Conservation (phyloP, 345 rosid genomes). For the Eutrema yunnanense region DNA sequence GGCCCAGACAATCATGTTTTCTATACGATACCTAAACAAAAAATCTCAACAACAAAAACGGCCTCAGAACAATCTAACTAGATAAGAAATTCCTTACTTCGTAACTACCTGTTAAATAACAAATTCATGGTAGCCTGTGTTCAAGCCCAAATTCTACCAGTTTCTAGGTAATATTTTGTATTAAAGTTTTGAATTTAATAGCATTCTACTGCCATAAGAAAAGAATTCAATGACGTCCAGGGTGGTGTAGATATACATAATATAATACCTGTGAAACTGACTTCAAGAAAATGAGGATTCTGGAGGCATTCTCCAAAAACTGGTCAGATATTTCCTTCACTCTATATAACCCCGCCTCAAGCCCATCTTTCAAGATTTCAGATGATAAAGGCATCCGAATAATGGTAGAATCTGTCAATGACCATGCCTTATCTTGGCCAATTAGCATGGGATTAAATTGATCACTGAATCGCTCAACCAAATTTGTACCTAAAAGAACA, state of each 20-base stretch:
- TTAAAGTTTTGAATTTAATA: background rate
- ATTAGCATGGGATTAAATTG: conserved; percentile 83
- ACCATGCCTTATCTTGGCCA: conserved; percentile 66
- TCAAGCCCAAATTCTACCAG: conserved; percentile 1
- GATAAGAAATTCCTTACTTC: background rate
- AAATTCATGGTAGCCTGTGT: background rate
- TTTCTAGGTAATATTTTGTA: background rate
- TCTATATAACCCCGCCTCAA: conserved; percentile 57
- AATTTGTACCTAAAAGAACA: conserved; percentile 65
- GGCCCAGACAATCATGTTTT: conserved; percentile 9
- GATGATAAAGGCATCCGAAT: conserved; percentile 89
- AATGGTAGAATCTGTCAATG: conserved; percentile 63
- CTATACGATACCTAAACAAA: conserved; percentile 3
- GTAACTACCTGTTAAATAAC: background rate
- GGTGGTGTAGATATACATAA: background rate
- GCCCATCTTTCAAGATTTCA: conserved; percentile 69
- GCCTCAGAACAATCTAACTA: background rate
- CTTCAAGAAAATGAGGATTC: conserved; percentile 68
- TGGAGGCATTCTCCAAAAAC: conserved; percentile 70
- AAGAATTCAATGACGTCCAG: background rate
- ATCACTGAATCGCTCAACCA: conserved; percentile 72
- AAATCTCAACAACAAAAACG: background rate
- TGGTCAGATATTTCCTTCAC: conserved; percentile 60
- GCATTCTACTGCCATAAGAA: background rate
- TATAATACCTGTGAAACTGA: conserved; percentile 72